Percentiles rank a stretch among this genome's conserved stretches.
Evolutionary conservation across 192 early-diverging fungal species (phyloP).

Genomic region (Chytriomyces sp.): DNA sequence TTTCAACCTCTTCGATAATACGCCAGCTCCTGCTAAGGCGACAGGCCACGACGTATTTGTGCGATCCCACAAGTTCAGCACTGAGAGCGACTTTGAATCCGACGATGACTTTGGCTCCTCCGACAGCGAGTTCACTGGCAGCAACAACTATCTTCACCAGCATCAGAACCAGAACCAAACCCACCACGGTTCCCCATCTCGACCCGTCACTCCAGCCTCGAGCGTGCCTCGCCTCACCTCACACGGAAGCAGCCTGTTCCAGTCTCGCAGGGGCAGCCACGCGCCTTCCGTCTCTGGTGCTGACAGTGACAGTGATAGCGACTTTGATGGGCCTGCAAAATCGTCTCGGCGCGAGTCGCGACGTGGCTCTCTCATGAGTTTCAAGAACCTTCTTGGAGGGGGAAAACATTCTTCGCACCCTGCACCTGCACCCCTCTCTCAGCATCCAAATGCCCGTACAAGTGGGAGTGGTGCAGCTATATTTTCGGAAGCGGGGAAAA

Average conservation of each 20-base stretch:
- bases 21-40: background rate
- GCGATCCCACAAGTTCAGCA: background rate
- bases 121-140: background rate
- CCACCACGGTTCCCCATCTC: no score
- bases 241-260: background rate
- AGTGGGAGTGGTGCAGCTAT: background rate
- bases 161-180: background rate
- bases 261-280: background rate
- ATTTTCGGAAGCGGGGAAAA: background rate
- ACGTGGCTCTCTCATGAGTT: background rate
- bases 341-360: background rate
- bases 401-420: background rate
- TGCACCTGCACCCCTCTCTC: background rate
- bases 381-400: background rate
- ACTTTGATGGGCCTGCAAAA: background rate
- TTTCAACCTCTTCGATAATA: background rate
- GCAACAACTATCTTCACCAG: background rate
- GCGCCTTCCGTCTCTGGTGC: background rate
- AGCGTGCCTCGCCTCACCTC: background rate
- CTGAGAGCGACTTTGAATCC: conserved; percentile 1
- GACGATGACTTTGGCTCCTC: background rate
- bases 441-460: background rate
- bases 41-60: background rate
- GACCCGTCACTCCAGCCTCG: no score
- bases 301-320: conserved; percentile 4